Conservation (phyloP, 169 alveolate genomes). For the Plasmodium vivax region DNA sequence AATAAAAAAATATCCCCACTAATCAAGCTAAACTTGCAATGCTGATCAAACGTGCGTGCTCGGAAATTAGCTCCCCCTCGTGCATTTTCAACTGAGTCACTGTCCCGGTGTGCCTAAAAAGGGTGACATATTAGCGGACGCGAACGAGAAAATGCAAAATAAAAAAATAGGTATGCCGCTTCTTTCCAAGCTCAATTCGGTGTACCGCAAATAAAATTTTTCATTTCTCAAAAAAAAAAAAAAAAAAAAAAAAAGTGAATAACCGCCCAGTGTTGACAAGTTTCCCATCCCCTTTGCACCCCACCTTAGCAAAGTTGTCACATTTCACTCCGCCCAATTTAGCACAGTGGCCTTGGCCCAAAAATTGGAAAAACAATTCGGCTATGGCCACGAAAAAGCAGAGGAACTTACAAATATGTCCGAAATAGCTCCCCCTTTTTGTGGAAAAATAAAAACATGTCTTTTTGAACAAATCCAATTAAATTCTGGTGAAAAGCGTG, state of each 20-base stretch:
- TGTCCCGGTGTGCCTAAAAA: background rate
- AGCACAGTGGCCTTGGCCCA: background rate
- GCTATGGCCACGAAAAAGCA: background rate
- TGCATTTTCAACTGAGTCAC: background rate
- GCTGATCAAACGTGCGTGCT: background rate
- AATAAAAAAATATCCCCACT: background rate
- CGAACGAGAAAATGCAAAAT: background rate
- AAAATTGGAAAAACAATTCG: background rate
- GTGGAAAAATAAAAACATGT: background rate
- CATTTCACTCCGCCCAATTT: background rate
- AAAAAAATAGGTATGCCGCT: background rate
- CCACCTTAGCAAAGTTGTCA: background rate
- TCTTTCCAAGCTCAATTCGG: background rate
- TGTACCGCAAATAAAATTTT: background rate
- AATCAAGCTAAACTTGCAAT: background rate
- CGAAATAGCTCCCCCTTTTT: background rate
- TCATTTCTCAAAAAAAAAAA: background rate
- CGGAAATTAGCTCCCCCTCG: background rate
- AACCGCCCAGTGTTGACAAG: background rate
- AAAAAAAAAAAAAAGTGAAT: background rate
- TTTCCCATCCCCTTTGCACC: background rate
- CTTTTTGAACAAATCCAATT: constrained; percentile 5
- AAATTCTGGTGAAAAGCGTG: constrained; percentile 8
- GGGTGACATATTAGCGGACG: background rate
- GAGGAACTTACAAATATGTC: background rate